phyloP scores from a whole-genome alignment of 1,139 yeast species.

The Nadsonia starkeyi-henricii region DNA sequence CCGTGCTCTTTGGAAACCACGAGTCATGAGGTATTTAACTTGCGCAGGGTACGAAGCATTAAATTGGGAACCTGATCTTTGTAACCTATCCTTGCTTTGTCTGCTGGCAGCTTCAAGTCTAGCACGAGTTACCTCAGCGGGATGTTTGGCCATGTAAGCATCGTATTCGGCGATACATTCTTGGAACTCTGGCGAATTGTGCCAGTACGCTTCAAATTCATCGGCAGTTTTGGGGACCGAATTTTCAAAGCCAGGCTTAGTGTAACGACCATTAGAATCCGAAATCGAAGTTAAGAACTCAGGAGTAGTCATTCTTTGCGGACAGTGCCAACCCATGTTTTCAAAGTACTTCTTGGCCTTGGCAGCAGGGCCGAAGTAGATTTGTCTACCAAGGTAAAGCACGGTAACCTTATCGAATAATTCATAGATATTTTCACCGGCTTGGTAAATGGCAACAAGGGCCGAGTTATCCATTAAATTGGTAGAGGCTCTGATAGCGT shows the following conservation, averaged over 20 bases:
- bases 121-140: constrained; percentile 29
- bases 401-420: constrained; percentile 53
- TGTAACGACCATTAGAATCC: constrained; percentile 37
- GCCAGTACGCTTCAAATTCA: constrained; percentile 46
- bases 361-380: constrained; percentile 43
- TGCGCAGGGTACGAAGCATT: constrained; percentile 35
- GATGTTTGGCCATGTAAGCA: constrained; percentile 26
- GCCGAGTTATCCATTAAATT: constrained; percentile 42
- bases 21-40: constrained; percentile 28
- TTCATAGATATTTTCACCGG: constrained; percentile 51
- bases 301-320: constrained; percentile 49
- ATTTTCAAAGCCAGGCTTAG: constrained; percentile 35
- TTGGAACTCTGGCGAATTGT: constrained; percentile 35
- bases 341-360: constrained; percentile 41
- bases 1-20: constrained; percentile 42
- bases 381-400: constrained; percentile 43
- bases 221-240: constrained; percentile 44
- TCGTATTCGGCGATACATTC: constrained; percentile 29
- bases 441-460: constrained; percentile 46
- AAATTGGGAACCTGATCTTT: constrained; percentile 32
- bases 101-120: constrained; percentile 27
- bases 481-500: constrained; percentile 48
- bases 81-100: constrained; percentile 33
- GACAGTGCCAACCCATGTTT: constrained; percentile 48
- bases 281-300: constrained; percentile 60